phyloP scores from a whole-genome alignment of 2,329 filamentous ascomycete species.

The Lasiodiplodia hormozganensis region DNA sequence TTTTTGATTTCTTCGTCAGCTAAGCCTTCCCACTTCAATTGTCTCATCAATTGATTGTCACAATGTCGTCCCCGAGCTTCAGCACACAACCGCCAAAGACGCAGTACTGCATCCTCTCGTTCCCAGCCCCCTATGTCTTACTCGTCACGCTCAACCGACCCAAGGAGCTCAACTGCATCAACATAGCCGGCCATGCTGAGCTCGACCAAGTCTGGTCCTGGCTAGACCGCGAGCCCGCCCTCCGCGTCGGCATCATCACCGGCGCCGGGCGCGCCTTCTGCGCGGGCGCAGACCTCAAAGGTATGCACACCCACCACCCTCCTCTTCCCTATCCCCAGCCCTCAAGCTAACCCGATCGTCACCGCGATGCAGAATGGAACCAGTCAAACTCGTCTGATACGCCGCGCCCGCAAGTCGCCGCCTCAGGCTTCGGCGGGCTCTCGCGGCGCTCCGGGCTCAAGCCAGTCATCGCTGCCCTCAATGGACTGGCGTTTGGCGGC shows the following conservation, averaged over 20 bases:
- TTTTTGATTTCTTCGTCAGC: background rate
- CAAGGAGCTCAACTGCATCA: conserved; percentile 33
- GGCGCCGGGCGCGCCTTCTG: conserved; percentile 34
- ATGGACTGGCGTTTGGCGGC: conserved; percentile 53
- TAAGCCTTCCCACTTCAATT: background rate
- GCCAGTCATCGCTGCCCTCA: conserved; percentile 66
- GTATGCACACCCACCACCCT: conserved; percentile 4
- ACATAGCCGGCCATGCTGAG: conserved; percentile 30
- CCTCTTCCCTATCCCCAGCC: background rate
- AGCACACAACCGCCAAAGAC: conserved; percentile 24
- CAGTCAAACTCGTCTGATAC: background rate
- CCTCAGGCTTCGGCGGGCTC: conserved; percentile 61
- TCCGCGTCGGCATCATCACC: conserved; percentile 34
- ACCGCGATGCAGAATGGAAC: conserved; percentile 21
- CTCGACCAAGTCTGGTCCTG: conserved; percentile 30
- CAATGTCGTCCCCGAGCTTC: conserved; percentile 13
- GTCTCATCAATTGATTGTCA: background rate
- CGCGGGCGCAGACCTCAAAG: conserved; percentile 33
- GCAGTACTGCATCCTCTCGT: conserved; percentile 27
- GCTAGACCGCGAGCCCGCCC: conserved; percentile 31
- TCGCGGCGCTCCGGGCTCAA: conserved; percentile 65
- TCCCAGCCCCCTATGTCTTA: conserved; percentile 25
- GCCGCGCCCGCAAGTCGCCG: background rate
- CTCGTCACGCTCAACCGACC: conserved; percentile 32
- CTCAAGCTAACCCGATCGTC: background rate